Evolutionary conservation across 108 stramenopile genomes (phyloP), one percentile per base, ranked within the genome.

Genomic region (Stephanodiscus triporus): DNA sequence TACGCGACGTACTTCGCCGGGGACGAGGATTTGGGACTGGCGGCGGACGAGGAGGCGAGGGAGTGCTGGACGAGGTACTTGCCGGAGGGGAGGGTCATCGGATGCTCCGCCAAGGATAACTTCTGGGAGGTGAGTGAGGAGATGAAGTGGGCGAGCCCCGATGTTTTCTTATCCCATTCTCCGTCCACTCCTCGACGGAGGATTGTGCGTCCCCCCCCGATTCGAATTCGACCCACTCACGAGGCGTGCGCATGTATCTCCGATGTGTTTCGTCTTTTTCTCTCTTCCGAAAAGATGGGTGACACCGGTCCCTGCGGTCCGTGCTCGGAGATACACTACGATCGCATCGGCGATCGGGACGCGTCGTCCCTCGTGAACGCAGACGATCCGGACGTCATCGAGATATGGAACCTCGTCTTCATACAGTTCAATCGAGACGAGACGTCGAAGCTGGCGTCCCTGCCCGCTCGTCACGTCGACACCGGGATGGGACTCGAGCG

Each of bases 41-140:
- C 9, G 45, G 37, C 48, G 45, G 99, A 99, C 72, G 65, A 76
- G 3, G 99, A 99, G 80, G 98, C 98, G 20, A 54, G 87, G 47
- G 83, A 89, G 27, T 75, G 97, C 36, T 99, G 99, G 98, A 85
- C 97, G 60, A 74, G 92, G 71, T 98, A 83, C 79, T 78, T 99
- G 24, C 99, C 98, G 27, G 77, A 85, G 17, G 87, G 92, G 9
- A 82, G 95, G n/a, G 95, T 99, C 38, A 76, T 99, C 47, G 96
- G 98, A 40, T 97, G 97, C 78, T 92, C 85, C 75, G 95, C 95
- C 63, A 85, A 85, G 77, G 96, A 99, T 76, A 99, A 99, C 87
- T 99, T 99, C 84, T 99, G 99, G 99, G 99, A 99, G 85, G 98
- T 99, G 99, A 98, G 99, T 11, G 97, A 94, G 48, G 97, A 94